Evolutionary conservation across 805 yeast species (phyloP).

Genomic region (Nakazawaea ambrosiae): DNA sequence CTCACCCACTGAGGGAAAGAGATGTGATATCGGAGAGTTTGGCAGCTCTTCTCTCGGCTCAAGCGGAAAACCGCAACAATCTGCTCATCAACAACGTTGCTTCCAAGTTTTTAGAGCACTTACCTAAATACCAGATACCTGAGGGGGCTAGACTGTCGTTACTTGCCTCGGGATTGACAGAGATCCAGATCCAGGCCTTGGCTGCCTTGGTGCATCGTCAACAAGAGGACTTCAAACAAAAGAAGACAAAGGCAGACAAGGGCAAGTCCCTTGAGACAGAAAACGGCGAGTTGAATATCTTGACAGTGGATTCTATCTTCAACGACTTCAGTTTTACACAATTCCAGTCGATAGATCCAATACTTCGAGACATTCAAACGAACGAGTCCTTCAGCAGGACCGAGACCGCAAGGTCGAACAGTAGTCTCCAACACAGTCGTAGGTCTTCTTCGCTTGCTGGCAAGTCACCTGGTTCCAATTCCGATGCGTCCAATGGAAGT

Average conservation of each 20-base stretch:
- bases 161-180: slow-evolving; percentile 57
- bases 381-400: too few species aligned
- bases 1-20: not conserved
- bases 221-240: slow-evolving; percentile 33
- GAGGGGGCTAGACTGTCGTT: slow-evolving; percentile 62
- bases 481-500: not conserved
- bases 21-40: slow-evolving; percentile 12
- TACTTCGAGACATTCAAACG: too few species aligned
- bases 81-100: slow-evolving; percentile 1
- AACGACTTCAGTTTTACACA: not conserved
- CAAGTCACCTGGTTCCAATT: not conserved
- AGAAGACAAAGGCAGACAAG: too few species aligned
- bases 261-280: too few species aligned
- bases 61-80: not conserved
- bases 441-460: too few species aligned
- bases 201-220: slow-evolving; percentile 66
- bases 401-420: too few species aligned
- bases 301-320: not conserved
- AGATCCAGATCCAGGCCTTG: slow-evolving; percentile 64
- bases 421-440: too few species aligned
- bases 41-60: slow-evolving; percentile 2
- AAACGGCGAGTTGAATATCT: not conserved
- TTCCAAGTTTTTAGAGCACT: slow-evolving; percentile 16
- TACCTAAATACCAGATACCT: slow-evolving; percentile 66
- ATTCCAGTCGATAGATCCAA: too few species aligned